Percentiles rank a stretch among this genome's conserved stretches.
These are phyloP conservation scores for Cladorrhinum samala DNA, from an alignment of 495 filamentous ascomycete genomes.

Conservation along the genomic window DNA sequence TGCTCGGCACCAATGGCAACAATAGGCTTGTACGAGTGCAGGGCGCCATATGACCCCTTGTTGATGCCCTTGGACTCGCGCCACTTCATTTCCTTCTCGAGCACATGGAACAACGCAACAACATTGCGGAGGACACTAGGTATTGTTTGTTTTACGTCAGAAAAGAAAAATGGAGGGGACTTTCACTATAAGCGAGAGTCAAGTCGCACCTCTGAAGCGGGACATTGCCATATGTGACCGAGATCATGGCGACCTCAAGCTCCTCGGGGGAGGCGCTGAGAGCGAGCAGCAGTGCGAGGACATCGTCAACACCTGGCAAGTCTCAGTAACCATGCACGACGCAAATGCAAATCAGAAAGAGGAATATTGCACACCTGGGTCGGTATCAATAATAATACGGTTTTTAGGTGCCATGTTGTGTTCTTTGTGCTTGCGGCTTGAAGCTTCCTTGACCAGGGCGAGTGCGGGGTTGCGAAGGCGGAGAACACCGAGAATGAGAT, in stretches of 20 bases:
- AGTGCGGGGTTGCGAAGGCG: conserved; percentile 6
- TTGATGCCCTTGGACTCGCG: conserved; percentile 53
- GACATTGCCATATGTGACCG: conserved; percentile 89
- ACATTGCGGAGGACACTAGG: conserved; percentile 80
- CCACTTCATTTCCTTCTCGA: conserved; percentile 88
- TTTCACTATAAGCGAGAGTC: neutral
- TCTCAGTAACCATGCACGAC: conserved; percentile 1
- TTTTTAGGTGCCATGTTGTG: conserved; percentile 52
- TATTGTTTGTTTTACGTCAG: conserved; percentile 7
- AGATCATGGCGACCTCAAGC: conserved; percentile 81
- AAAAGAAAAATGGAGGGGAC: too few relatives aligned
- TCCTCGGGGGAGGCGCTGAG: conserved; percentile 78
- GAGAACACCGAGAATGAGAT: neutral
- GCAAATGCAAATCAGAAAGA: neutral
- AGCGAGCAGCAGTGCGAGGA: conserved; percentile 76
- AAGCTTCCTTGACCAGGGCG: conserved; percentile 8
- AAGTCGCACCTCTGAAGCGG: conserved; percentile 59
- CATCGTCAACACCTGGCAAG: conserved; percentile 75
- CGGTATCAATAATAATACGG: conserved; percentile 89
- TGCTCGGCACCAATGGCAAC: conserved; percentile 82
- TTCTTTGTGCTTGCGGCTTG: neutral
- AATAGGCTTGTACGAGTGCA: conserved; percentile 66
- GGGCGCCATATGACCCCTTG: conserved; percentile 59
- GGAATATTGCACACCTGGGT: conserved; percentile 55
- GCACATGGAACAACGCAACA: conserved; percentile 83